A percentile compares a stretch with the other conserved stretches of the same genome.
Evolutionary conservation across 2,329 filamentous ascomycete species (phyloP).

Genomic region (Cladosporium sp.): DNA sequence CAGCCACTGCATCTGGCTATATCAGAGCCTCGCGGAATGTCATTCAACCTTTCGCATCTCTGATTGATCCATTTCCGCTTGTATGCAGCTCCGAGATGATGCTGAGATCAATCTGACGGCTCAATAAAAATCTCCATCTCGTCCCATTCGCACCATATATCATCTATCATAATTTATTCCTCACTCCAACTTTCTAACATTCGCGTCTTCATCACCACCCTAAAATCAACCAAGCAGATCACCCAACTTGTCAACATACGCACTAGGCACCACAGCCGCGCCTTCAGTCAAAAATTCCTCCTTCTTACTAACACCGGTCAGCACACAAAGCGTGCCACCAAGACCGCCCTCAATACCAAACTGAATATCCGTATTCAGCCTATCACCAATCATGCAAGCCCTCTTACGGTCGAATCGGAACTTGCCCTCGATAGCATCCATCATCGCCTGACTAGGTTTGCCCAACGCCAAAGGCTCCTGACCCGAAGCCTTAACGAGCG

Average conservation of each 20-base stretch:
- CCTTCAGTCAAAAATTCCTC: conserved; percentile 71
- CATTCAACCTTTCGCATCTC: too few species aligned
- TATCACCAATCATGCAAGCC: conserved; percentile 94
- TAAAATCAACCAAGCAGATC: conserved; percentile 59
- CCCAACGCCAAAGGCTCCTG: conserved; percentile 73
- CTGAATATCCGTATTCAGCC: conserved; percentile 90
- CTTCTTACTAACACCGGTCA: conserved; percentile 85
- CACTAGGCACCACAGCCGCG: conserved; percentile 66
- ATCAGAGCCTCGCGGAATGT: too few species aligned
- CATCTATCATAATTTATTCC: neutral
- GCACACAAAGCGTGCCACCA: conserved; percentile 83
- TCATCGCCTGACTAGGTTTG: conserved; percentile 98
- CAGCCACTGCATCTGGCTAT: too few species aligned
- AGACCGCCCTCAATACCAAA: conserved; percentile 89
- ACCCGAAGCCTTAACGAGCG: conserved; percentile 60
- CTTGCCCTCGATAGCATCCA: conserved; percentile 97
- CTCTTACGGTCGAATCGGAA: conserved; percentile 78
- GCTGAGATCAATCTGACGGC: too few species aligned
- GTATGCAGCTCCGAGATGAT: too few species aligned
- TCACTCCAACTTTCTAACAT: neutral
- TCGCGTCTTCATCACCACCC: neutral
- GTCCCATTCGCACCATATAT: neutral
- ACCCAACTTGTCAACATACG: conserved; percentile 78
- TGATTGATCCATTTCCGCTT: too few species aligned
- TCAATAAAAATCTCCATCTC: too few species aligned